phyloP scores from a whole-genome alignment of 495 filamentous ascomycete genomes.

The Penicillium robsamsonii region DNA sequence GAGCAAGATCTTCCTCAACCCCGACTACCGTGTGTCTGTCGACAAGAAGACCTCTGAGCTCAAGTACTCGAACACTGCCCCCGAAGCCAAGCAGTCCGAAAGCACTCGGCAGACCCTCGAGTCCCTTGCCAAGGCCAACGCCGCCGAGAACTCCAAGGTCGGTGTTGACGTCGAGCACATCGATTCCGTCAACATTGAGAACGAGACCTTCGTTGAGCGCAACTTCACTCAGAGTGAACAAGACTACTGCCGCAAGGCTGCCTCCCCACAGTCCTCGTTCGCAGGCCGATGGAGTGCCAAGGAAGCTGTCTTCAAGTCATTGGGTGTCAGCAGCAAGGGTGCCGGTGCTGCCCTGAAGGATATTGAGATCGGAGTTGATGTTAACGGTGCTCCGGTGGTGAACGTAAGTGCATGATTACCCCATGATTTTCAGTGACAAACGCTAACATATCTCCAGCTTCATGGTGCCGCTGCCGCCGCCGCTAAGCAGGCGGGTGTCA shows the following conservation, averaged over 20 bases:
- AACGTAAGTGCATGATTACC: constrained; percentile 58
- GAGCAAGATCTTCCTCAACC: constrained; percentile 86
- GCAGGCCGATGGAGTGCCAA: constrained; percentile 95
- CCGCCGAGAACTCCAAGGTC: constrained; percentile 72
- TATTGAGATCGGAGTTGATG: constrained; percentile 84
- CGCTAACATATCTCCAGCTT: constrained; percentile 55
- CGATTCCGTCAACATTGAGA: constrained; percentile 80
- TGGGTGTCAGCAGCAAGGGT: constrained; percentile 85
- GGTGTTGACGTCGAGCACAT: constrained; percentile 92
- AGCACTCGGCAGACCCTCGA: constrained; percentile 76
- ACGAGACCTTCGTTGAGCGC: constrained; percentile 88
- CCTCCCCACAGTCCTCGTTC: constrained; percentile 77
- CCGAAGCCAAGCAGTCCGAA: constrained; percentile 57
- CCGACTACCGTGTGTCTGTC: constrained; percentile 77
- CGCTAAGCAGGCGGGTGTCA: constrained; percentile 80
- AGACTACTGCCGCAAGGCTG: constrained; percentile 77
- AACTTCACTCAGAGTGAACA: constrained; percentile 88
- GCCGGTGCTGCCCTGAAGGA: constrained; percentile 88
- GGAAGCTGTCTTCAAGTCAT: constrained; percentile 96
- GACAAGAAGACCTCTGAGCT: constrained; percentile 82
- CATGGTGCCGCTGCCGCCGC: constrained; percentile 78
- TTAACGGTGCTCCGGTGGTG: constrained; percentile 78
- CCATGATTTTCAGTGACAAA: constrained; percentile 2
- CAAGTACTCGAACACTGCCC: constrained; percentile 64
- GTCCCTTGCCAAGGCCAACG: constrained; percentile 68